phyloP scores from a whole-genome alignment of 2,329 filamentous ascomycete genomes.

The Fusarium fracticaudum region DNA sequence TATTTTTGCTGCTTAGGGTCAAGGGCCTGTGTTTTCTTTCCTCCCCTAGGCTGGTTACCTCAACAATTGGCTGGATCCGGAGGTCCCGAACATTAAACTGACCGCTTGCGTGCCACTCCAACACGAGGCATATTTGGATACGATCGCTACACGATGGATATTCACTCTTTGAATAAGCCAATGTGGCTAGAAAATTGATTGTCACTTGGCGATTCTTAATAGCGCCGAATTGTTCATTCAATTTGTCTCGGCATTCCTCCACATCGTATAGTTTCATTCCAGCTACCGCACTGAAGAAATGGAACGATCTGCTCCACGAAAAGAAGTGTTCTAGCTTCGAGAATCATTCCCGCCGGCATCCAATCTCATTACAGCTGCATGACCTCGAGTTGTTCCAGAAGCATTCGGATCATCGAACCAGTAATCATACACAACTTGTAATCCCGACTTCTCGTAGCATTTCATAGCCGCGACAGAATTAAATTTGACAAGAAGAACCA shows the following conservation, averaged over 20 bases:
- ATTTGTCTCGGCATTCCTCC: neutral
- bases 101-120: neutral
- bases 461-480: constrained; percentile 1
- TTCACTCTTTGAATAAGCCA: neutral
- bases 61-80: neutral
- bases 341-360: neutral
- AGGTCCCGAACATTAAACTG: neutral
- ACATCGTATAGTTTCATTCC: neutral
- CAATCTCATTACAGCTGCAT: constrained; percentile 27
- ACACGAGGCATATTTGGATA: neutral
- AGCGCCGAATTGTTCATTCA: neutral
- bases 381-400: neutral
- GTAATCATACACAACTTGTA: constrained; percentile 15
- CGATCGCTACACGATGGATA: neutral
- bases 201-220: neutral
- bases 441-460: constrained; percentile 29
- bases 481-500: constrained; percentile 16
- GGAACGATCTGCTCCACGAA: neutral
- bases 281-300: too few relatives aligned
- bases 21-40: too few relatives aligned
- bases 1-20: too few relatives aligned
- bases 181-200: neutral
- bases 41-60: neutral
- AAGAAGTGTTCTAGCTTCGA: neutral
- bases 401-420: constrained; percentile 17